Percentiles rank a stretch among this genome's conserved stretches.
Conservation (phyloP, 139 green algal genomes). For the Auxenochlorella protothecoides region DNA sequence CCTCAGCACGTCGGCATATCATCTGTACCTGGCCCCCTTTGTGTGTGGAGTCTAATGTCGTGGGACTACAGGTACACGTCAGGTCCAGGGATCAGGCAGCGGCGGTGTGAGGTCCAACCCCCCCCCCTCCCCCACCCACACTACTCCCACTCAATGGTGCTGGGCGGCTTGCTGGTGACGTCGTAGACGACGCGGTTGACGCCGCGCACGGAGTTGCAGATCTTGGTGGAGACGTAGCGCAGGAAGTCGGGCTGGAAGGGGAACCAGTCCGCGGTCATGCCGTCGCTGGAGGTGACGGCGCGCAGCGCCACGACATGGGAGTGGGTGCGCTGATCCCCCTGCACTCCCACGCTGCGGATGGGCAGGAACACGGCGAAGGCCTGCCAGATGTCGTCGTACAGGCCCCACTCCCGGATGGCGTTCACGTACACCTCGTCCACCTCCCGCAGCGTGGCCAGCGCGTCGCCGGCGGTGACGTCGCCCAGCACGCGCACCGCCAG, state of each 20-base stretch:
- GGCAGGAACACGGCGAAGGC: conserved; percentile 98
- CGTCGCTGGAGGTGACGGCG: conserved; percentile 79
- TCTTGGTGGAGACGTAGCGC: conserved; percentile 71
- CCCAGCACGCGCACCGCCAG: conserved; percentile 92
- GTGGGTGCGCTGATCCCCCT: conserved; percentile 92
- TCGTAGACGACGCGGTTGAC: conserved; percentile 99
- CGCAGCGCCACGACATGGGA: conserved; percentile 86
- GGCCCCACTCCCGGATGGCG: conserved; percentile 76
- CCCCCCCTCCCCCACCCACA: neutral
- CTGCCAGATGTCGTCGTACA: conserved; percentile 99
- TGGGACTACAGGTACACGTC: too few species aligned
- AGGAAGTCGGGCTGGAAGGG: conserved; percentile 89
- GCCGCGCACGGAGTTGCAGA: conserved; percentile 84
- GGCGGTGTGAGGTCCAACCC: neutral
- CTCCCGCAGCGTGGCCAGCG: conserved; percentile 29
- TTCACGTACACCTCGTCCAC: conserved; percentile 98
- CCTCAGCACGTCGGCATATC: too few species aligned
- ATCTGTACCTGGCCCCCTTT: too few species aligned
- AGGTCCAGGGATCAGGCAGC: too few species aligned
- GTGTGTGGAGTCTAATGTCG: too few species aligned
- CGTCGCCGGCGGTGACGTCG: conserved; percentile 70
- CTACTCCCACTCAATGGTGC: conserved; percentile 99
- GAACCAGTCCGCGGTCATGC: conserved; percentile 99
- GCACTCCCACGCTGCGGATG: conserved; percentile 71
- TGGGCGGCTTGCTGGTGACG: conserved; percentile 94